Base-by-base conservation (phyloP, 106 monocot genomes). In the Apostasia ramifera region DNA sequence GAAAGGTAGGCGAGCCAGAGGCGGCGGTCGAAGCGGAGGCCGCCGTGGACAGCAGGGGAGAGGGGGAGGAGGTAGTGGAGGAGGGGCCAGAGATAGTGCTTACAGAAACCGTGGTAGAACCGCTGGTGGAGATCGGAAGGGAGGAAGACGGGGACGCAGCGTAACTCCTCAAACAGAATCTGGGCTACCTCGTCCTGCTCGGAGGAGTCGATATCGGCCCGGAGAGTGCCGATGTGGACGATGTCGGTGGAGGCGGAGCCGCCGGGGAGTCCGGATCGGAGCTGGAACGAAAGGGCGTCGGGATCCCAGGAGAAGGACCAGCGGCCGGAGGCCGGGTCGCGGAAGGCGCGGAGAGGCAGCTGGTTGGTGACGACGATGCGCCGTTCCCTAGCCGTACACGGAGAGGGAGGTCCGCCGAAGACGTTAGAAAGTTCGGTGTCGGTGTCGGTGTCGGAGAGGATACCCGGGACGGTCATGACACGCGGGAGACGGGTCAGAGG, bases 61-160 rank as follows among this genome's bases (percentile, higher is more conserved):
- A 91, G 66, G 4, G 93, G 93, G 45, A 93, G 81, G 49, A 82
- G 86, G 74, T 86, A 93, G 66, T 93, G 93, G 64, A 93, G 81
- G 37, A 88, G 79, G 9, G 92, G 92, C 92, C 92, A 93, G 11
- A 93, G 86, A 61, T 93, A 86, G 83, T 84, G 93, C 77, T 93
- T 93, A 73, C 93, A 93, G 80, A 89, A 89, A 4, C 89, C 89
- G 50, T 93, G 86, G 77, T 93, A 93, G 80, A 84, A 93, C 1
- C 66, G 67, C 46, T 69, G 47, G 81, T 93, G 84, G 72, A 78
- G 66, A 13, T 86, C 89, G 10, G 76, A 43, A 1, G 85, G 79
- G 2, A 93, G 43, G 68, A 86, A 82, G 44, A 93, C 93, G 11
- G 93, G 88, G 8, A 86, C 46, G 80, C 93, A 93, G 6, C 81